These are phyloP conservation scores for Orbilia javanica DNA, from an alignment of 2,329 filamentous ascomycete species.

Conservation along the genomic window DNA sequence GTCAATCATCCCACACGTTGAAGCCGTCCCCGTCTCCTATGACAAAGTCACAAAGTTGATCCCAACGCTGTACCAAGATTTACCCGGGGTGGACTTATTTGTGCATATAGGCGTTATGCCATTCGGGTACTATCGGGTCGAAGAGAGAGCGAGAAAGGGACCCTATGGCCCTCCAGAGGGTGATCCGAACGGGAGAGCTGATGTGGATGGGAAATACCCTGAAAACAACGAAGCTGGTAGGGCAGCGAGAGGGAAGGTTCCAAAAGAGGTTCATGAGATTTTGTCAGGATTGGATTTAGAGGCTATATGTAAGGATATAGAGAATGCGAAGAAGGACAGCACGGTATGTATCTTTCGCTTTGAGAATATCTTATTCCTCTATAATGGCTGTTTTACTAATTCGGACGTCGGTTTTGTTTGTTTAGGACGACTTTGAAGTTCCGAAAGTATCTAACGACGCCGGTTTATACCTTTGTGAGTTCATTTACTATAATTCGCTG, in stretches of 20 bases:
- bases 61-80: constrained; percentile 44
- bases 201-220: constrained; percentile 46
- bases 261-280: constrained; percentile 35
- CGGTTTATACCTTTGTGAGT: constrained; percentile 52
- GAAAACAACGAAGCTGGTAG: constrained; percentile 15
- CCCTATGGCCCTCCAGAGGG: constrained; percentile 29
- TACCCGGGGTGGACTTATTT: constrained; percentile 47
- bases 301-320: constrained; percentile 36
- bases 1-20: constrained; percentile 37
- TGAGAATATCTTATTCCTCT: background rate
- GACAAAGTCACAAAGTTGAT: constrained; percentile 34
- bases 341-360: background rate
- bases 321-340: constrained; percentile 22
- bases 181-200: constrained; percentile 24
- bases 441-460: constrained; percentile 38
- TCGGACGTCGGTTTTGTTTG: background rate
- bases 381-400: background rate
- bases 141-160: constrained; percentile 39
- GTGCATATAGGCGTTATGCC: constrained; percentile 50
- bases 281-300: constrained; percentile 38
- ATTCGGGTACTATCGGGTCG: constrained; percentile 36
- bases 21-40: constrained; percentile 43
- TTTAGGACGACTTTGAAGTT: constrained; percentile 29
- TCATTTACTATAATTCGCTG: constrained; percentile 50
- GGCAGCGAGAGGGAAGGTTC: constrained; percentile 45